phyloP scores from a whole-genome alignment of 2,329 filamentous ascomycete genomes.

The Achaetomium macrosporum region DNA sequence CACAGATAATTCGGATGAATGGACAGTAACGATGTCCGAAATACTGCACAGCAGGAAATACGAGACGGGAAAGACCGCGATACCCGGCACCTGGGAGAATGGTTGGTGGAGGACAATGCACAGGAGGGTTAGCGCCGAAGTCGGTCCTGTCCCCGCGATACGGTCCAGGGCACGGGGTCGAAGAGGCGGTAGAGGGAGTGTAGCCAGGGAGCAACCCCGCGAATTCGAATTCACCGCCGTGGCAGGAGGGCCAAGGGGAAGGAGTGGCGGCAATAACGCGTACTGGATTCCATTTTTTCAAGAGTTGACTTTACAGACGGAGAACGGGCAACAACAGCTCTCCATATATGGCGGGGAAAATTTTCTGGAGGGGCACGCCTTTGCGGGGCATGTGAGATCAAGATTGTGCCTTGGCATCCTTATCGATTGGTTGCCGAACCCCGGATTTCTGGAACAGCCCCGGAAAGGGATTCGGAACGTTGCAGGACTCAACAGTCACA shows the following conservation, averaged over 20 bases:
- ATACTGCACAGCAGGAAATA: no score
- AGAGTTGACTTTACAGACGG: slow-evolving; percentile 7
- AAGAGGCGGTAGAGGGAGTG: background rate
- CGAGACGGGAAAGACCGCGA: background rate
- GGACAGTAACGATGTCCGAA: no score
- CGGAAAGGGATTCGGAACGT: slow-evolving; percentile 1
- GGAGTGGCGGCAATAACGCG: background rate
- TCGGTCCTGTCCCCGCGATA: background rate
- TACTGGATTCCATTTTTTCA: slow-evolving; percentile 13
- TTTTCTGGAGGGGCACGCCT: slow-evolving; percentile 14
- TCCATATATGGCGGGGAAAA: slow-evolving; percentile 17
- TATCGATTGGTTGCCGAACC: slow-evolving; percentile 7
- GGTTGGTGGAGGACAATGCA: background rate
- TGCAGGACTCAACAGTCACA: background rate
- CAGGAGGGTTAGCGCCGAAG: background rate
- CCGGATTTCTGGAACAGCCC: slow-evolving; percentile 1
- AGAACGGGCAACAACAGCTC: slow-evolving; percentile 4
- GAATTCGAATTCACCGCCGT: slow-evolving; percentile 6
- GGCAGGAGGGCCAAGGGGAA: slow-evolving; percentile 10
- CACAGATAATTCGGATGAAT: no score
- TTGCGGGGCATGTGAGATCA: slow-evolving; percentile 8
- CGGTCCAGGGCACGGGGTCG: background rate
- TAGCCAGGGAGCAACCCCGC: background rate
- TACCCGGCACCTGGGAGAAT: background rate
- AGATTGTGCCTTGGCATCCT: background rate